phyloP scores from a whole-genome alignment of 106 monocot species.

The Phalaenopsis aphrodite region DNA sequence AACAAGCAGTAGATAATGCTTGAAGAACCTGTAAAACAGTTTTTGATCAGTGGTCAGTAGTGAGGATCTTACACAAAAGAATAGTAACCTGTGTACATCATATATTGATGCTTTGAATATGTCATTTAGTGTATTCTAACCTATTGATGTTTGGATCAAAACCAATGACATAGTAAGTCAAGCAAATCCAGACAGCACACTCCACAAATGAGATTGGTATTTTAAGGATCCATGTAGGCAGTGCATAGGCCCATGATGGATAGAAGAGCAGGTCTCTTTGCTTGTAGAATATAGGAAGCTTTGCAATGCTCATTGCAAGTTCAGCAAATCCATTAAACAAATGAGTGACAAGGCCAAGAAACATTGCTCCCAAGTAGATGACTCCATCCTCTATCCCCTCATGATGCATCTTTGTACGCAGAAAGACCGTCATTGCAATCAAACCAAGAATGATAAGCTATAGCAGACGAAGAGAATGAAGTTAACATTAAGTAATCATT shows the following conservation, averaged over 20 bases:
- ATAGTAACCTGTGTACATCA: not conserved
- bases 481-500: not conserved
- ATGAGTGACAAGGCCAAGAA: slow-evolving; percentile 23
- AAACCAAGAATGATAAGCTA: slow-evolving; percentile 42
- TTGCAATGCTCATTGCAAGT: slow-evolving; percentile 44
- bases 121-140: slow-evolving; percentile 14
- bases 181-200: slow-evolving; percentile 30
- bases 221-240: slow-evolving; percentile 63
- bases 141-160: slow-evolving; percentile 48
- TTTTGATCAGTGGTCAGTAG: not conserved
- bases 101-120: not conserved
- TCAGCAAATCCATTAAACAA: slow-evolving; percentile 67
- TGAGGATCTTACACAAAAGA: not conserved
- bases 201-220: slow-evolving; percentile 59
- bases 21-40: slow-evolving; percentile 49
- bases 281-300: slow-evolving; percentile 76
- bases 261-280: slow-evolving; percentile 71
- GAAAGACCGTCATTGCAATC: slow-evolving; percentile 60
- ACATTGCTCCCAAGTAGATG: slow-evolving; percentile 61
- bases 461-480: not conserved
- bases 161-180: slow-evolving; percentile 71
- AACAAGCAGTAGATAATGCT: slow-evolving; percentile 49
- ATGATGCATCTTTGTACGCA: slow-evolving; percentile 53
- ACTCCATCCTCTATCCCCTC: slow-evolving; percentile 23
- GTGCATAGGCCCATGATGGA: slow-evolving; percentile 70